Conservation (phyloP, 208 protist species). For the Herpetomonas muscarum region DNA sequence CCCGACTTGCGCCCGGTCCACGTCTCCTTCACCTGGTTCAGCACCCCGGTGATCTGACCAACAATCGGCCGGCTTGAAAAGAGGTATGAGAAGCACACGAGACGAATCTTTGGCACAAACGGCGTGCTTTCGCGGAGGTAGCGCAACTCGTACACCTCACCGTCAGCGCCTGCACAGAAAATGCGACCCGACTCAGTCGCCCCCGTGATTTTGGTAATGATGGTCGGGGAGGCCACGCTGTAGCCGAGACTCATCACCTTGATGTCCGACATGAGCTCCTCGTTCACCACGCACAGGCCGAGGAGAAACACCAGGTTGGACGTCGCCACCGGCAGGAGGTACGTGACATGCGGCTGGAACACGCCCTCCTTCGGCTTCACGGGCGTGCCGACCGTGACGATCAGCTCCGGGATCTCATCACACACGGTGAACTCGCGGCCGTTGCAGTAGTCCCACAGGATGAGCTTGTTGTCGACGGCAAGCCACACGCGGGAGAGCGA, state of each 20-base stretch:
- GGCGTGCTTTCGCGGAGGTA: conserved; percentile 70
- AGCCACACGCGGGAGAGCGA: conserved; percentile 76
- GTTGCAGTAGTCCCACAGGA: conserved; percentile 81
- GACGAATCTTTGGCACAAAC: conserved; percentile 58
- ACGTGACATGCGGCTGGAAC: conserved; percentile 81
- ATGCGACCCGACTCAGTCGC: conserved; percentile 42
- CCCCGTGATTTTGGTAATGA: conserved; percentile 60
- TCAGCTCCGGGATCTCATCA: conserved; percentile 81
- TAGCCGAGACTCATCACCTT: conserved; percentile 76
- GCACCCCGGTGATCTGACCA: conserved; percentile 40
- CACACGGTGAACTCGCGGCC: conserved; percentile 74
- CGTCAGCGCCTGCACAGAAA: conserved; percentile 78
- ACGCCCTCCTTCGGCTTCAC: conserved; percentile 44
- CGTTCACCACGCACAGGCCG: conserved; percentile 72
- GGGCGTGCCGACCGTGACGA: conserved; percentile 69
- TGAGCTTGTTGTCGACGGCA: conserved; percentile 79
- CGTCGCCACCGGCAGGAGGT: conserved; percentile 74
- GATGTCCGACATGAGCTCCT: conserved; percentile 29
- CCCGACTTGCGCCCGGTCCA: conserved; percentile 47
- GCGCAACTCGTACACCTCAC: conserved; percentile 73
- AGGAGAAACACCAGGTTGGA: conserved; percentile 64
- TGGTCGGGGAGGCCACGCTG: conserved; percentile 40
- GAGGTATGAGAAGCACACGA: conserved; percentile 60
- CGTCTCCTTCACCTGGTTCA: conserved; percentile 42
- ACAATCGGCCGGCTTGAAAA: conserved; percentile 56